These are phyloP conservation scores for Rickenella mellea DNA, from an alignment of 768 basidiomycete genomes.

Conservation along the genomic window DNA sequence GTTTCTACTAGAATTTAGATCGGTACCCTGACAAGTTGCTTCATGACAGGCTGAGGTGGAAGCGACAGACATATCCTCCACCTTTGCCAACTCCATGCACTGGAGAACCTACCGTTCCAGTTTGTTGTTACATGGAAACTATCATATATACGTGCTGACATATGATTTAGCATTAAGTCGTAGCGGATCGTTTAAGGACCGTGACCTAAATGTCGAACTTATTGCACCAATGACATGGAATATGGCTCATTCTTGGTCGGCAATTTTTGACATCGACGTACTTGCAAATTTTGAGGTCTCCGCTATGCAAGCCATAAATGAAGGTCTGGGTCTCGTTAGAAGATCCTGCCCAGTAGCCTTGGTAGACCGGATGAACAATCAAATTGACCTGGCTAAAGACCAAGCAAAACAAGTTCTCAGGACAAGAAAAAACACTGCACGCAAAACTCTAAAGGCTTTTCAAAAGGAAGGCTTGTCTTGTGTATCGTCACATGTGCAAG, in stretches of 20 bases:
- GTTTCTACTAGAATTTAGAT: too few species aligned
- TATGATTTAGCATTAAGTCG: constrained; percentile 35
- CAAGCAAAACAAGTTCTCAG: constrained; percentile 40
- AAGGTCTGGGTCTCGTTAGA: constrained; percentile 42
- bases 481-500: constrained; percentile 47
- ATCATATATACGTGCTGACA: constrained; percentile 8
- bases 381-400: constrained; percentile 41
- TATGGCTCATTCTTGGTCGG: constrained; percentile 48
- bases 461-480: constrained; percentile 54
- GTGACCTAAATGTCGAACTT: constrained; percentile 53
- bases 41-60: constrained; percentile 28
- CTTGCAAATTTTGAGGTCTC: constrained; percentile 37
- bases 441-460: constrained; percentile 37
- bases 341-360: constrained; percentile 39
- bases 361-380: constrained; percentile 40
- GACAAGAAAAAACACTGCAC: constrained; percentile 37
- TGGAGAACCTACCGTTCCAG: constrained; percentile 53
- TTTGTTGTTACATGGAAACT: constrained; percentile 22
- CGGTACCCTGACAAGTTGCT: too few species aligned
- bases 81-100: constrained; percentile 45
- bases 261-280: constrained; percentile 49
- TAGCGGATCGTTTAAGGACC: constrained; percentile 43
- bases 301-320: constrained; percentile 26
- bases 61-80: constrained; percentile 38
- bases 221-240: constrained; percentile 47